These are phyloP conservation scores for Calocera viscosa DNA, from an alignment of 768 basidiomycete genomes.

Conservation along the genomic window DNA sequence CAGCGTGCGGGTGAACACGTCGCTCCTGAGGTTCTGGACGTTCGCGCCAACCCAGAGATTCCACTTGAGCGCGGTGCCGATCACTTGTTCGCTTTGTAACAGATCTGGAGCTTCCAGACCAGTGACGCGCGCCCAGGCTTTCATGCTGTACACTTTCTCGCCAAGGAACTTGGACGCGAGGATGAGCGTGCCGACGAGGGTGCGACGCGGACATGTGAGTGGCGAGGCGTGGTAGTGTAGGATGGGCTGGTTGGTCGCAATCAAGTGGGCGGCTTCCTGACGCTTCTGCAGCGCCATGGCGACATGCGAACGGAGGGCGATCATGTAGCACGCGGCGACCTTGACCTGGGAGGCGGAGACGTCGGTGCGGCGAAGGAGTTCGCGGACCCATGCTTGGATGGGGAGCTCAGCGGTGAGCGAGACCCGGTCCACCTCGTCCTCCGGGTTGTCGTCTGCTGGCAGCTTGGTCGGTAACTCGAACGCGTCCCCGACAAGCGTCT, in stretches of 20 bases:
- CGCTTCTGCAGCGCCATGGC: not conserved
- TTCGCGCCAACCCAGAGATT: slow-evolving; percentile 70
- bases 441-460: not conserved
- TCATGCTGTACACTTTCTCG: slow-evolving; percentile 86
- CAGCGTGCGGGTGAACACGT: not conserved
- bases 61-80: slow-evolving; percentile 79
- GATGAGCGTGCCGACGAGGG: slow-evolving; percentile 79
- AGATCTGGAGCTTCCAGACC: slow-evolving; percentile 78
- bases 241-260: not conserved
- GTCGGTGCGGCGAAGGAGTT: not conserved
- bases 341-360: not conserved
- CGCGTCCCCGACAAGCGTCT: not conserved
- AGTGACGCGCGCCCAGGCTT: slow-evolving; percentile 89
- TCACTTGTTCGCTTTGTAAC: slow-evolving; percentile 73
- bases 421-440: not conserved
- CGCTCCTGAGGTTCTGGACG: not conserved
- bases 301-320: not conserved
- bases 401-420: not conserved
- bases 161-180: slow-evolving; percentile 86
- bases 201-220: slow-evolving; percentile 73
- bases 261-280: not conserved
- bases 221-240: slow-evolving; percentile 37
- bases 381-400: not conserved
- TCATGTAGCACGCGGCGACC: not conserved
- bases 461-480: not conserved